These are phyloP conservation scores for Botryotinia globosa DNA, from an alignment of 2,329 filamentous ascomycete species.

Conservation along the genomic window DNA sequence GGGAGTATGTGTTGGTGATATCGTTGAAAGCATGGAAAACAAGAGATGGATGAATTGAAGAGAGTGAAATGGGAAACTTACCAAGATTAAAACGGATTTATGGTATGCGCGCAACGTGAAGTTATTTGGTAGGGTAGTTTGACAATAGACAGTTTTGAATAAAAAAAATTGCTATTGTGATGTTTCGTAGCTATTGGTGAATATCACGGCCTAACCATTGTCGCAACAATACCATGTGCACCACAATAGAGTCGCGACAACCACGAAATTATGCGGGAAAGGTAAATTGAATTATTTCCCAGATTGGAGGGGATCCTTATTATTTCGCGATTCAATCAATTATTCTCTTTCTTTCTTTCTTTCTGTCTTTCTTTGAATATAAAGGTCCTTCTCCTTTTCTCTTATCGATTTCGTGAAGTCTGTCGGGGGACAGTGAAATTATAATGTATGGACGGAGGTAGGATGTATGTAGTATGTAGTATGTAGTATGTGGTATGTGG, in stretches of 20 bases:
- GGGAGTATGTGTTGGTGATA: neutral
- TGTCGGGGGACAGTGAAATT: neutral
- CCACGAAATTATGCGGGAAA: neutral
- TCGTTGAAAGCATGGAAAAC: neutral
- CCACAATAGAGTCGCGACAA: conserved; percentile 16
- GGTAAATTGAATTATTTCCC: conserved; percentile 3
- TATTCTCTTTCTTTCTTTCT: neutral
- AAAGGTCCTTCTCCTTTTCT: too few relatives aligned
- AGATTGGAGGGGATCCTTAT: neutral
- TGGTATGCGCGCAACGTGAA: conserved; percentile 7
- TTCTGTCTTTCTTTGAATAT: neutral
- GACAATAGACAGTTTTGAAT: conserved; percentile 1
- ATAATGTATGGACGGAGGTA: neutral
- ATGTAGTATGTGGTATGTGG: neutral
- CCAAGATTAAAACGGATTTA: neutral
- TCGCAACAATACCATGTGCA: conserved; percentile 28
- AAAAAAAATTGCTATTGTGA: conserved; percentile 19
- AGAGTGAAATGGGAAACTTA: conserved; percentile 1
- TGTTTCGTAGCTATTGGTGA: conserved; percentile 23
- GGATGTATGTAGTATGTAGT: neutral
- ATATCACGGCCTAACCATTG: conserved; percentile 33
- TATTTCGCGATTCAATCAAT: neutral
- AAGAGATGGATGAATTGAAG: neutral
- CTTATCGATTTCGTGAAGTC: neutral
- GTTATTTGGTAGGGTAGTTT: neutral